These are phyloP conservation scores for Diplocarpon mali DNA, from an alignment of 2,329 filamentous ascomycete species.

Conservation along the genomic window DNA sequence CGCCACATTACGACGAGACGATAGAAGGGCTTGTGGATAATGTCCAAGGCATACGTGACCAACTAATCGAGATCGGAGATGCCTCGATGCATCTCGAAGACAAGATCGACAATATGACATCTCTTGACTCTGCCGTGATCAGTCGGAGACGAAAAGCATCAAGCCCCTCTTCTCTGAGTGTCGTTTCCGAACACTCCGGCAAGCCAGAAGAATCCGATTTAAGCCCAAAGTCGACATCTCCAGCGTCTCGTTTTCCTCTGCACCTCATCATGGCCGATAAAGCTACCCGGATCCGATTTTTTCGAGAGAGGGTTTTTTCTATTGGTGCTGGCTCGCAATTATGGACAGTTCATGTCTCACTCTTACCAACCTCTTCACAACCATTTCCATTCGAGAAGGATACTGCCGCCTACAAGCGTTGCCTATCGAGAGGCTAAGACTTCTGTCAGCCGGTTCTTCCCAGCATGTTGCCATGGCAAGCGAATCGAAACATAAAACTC, in stretches of 20 bases:
- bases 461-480: too few relatives aligned
- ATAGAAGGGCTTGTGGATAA: slow-evolving; percentile 39
- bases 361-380: slow-evolving; percentile 41
- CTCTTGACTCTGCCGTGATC: slow-evolving; percentile 5
- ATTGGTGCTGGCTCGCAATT: slow-evolving; percentile 27
- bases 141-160: slow-evolving; percentile 22
- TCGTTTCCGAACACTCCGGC: slow-evolving; percentile 2
- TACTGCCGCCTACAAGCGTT: slow-evolving; percentile 49
- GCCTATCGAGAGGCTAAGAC: slow-evolving; percentile 38
- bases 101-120: slow-evolving; percentile 19
- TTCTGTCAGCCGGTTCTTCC: not conserved
- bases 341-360: slow-evolving; percentile 50
- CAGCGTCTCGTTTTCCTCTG: slow-evolving; percentile 7
- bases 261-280: slow-evolving; percentile 12
- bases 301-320: slow-evolving; percentile 16
- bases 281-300: slow-evolving; percentile 15
- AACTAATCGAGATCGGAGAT: slow-evolving; percentile 27
- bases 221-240: slow-evolving; percentile 2
- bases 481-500: too few relatives aligned
- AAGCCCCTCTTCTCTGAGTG: slow-evolving; percentile 19
- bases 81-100: slow-evolving; percentile 28
- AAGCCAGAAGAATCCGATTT: slow-evolving; percentile 7
- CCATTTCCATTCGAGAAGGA: slow-evolving; percentile 52
- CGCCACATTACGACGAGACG: slow-evolving; percentile 41
- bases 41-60: slow-evolving; percentile 22